These are phyloP conservation scores for Tephrocybe sp. DNA, from an alignment of 768 basidiomycete species.

Conservation along the genomic window DNA sequence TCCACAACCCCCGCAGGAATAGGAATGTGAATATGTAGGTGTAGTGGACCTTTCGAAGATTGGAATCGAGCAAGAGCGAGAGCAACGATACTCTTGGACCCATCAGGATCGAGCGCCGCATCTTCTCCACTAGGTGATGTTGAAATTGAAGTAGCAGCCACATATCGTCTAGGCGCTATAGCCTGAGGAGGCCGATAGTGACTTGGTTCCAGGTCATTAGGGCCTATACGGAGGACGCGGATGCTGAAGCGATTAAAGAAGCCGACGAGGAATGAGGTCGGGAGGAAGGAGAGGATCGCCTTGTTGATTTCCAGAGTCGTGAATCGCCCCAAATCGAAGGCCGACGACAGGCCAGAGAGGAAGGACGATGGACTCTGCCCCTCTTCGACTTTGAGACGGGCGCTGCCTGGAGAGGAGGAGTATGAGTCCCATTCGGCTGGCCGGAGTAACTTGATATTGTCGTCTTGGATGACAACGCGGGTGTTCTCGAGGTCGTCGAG, in stretches of 20 bases:
- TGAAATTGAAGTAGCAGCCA: not conserved
- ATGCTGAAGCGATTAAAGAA: not conserved
- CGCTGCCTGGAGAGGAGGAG: conserved; percentile 5
- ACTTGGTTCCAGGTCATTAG: conserved; percentile 3
- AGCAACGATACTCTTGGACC: conserved; percentile 4
- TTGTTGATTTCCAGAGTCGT: conserved; percentile 6
- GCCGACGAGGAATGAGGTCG: not conserved
- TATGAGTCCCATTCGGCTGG: conserved; percentile 1
- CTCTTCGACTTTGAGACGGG: not conserved
- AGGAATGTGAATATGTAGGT: not conserved
- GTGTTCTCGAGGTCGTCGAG: conserved; percentile 1
- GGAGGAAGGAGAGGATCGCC: not conserved
- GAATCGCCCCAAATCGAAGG: conserved; percentile 3
- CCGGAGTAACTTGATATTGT: conserved; percentile 3
- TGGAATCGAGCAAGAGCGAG: not conserved
- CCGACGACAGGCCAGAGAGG: not conserved
- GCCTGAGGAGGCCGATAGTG: conserved; percentile 1
- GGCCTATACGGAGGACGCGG: conserved; percentile 3
- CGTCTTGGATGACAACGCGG: not conserved
- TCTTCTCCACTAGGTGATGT: conserved; percentile 4
- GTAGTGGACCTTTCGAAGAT: not conserved
- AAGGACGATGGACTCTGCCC: not conserved
- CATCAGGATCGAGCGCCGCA: not conserved
- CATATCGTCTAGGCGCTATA: not conserved
- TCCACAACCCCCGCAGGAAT: not conserved